Evolutionary conservation across 148 eudicot genomes (phyloP), one percentile per base, ranked within the genome.

Genomic region (Amaranthus palmeri): DNA sequence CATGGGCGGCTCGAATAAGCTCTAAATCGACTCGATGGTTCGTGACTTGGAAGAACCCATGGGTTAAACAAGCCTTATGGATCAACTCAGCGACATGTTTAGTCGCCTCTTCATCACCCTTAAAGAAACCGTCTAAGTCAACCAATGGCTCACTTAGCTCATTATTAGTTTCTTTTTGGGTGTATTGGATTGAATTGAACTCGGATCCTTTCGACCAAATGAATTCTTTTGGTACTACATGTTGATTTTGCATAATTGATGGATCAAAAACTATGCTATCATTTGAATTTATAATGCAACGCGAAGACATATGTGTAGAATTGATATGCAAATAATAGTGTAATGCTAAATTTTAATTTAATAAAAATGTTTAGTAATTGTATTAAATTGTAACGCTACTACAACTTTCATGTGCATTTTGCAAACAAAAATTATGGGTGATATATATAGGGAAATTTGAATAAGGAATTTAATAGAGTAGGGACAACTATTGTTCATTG

Each of bases 41-140:
- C 1, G 54, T 77, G 3, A 83, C 81, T 67, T 83, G 86, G 77
- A 83, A 83, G 79, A 83, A 77, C 68, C 86, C 86, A 72, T 83
- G 86, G 77, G 42, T 71, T 13, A 72, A 17, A 59, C 86, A 80
- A 0, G 86, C 86, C 60, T 75, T 64, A 67, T 70, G 57, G 47
- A 83, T 60, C 14, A 77, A 52, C 69, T 52, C 53, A 50, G 69
- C 76, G 0, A 83, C 79, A 3, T 15, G 57, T 10, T 44, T 52
- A 4, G 73, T 77, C 10, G 77, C 80, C 60, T 69, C 74, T 53
- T 77, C 79, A 57, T 80, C 81, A 45, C 83, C 81, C 55, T 18
- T 68, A 60, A 77, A 58, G 63, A 74, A 80, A 8, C 86, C 83
- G 0, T 74, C 72, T 17, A 80, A 15, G 66, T 83, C 86, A 7